Percentiles rank a stretch among this genome's conserved stretches.
phyloP scores from a whole-genome alignment of 1,284 basidiomycete genomes.

The Heterobasidion irregulare region DNA sequence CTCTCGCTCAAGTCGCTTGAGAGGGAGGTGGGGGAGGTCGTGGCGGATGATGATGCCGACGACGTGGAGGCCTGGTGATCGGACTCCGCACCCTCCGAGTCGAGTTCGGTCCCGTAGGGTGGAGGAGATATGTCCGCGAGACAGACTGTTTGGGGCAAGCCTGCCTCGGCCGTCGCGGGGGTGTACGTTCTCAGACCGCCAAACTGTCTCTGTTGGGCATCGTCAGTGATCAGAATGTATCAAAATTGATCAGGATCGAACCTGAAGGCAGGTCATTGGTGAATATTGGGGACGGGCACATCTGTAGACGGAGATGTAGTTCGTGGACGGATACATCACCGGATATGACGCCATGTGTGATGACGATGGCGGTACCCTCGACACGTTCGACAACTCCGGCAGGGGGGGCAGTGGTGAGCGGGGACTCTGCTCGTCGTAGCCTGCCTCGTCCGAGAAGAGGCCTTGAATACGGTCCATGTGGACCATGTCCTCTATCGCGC shows the following conservation, averaged over 20 bases:
- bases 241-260: too few species aligned
- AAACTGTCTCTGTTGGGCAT: neutral
- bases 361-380: neutral
- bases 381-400: neutral
- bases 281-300: too few species aligned
- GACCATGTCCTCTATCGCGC: neutral
- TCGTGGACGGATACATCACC: too few species aligned
- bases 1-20: too few species aligned
- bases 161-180: neutral
- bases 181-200: neutral
- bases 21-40: neutral
- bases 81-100: too few species aligned
- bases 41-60: neutral
- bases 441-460: neutral
- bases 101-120: neutral
- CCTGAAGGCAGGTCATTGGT: too few species aligned
- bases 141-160: neutral
- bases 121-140: neutral
- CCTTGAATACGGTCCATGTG: neutral
- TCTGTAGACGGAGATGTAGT: too few species aligned
- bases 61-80: neutral
- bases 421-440: neutral
- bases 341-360: neutral
- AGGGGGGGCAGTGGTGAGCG: neutral
- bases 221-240: too few species aligned